Conservation (phyloP, 306 rosid genomes). For the Cicer cuneatum region DNA sequence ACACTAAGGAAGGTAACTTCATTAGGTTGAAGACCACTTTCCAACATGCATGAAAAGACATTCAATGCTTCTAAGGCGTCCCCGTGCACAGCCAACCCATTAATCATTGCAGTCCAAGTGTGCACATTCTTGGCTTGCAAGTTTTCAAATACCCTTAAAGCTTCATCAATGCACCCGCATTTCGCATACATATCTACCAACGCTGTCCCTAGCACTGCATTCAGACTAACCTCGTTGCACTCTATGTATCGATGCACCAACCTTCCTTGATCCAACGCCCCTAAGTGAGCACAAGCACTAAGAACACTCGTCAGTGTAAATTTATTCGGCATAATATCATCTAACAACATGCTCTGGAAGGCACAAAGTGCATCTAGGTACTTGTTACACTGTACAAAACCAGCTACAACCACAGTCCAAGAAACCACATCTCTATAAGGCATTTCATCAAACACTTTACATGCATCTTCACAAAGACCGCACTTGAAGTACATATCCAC, state of each 20-base stretch:
- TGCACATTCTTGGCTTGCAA: constrained; percentile 49
- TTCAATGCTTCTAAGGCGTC: constrained; percentile 44
- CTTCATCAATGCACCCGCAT: constrained; percentile 53
- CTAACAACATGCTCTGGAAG: constrained; percentile 45
- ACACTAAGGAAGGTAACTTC: constrained; percentile 49
- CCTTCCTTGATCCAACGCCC: constrained; percentile 56
- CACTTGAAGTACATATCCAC: constrained; percentile 55
- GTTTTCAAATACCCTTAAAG: constrained; percentile 47
- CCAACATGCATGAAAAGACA: constrained; percentile 50
- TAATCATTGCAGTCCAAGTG: constrained; percentile 53
- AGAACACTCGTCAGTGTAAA: constrained; percentile 48
- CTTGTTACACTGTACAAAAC: constrained; percentile 48
- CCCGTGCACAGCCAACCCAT: constrained; percentile 53
- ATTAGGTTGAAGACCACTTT: constrained; percentile 52
- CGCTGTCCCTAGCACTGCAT: constrained; percentile 44
- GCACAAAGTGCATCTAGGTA: constrained; percentile 45
- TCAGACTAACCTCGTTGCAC: constrained; percentile 29
- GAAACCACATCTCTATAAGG: constrained; percentile 47
- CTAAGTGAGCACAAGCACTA: constrained; percentile 50
- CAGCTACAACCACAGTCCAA: constrained; percentile 50
- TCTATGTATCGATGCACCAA: constrained; percentile 46
- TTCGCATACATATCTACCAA: constrained; percentile 58
- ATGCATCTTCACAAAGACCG: constrained; percentile 44
- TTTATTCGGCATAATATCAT: constrained; percentile 43
- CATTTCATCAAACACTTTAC: constrained; percentile 46